Evolutionary conservation across 805 yeast genomes (phyloP), one percentile per base, ranked within the genome.

Genomic region (Cyberlindnera meyerae): DNA sequence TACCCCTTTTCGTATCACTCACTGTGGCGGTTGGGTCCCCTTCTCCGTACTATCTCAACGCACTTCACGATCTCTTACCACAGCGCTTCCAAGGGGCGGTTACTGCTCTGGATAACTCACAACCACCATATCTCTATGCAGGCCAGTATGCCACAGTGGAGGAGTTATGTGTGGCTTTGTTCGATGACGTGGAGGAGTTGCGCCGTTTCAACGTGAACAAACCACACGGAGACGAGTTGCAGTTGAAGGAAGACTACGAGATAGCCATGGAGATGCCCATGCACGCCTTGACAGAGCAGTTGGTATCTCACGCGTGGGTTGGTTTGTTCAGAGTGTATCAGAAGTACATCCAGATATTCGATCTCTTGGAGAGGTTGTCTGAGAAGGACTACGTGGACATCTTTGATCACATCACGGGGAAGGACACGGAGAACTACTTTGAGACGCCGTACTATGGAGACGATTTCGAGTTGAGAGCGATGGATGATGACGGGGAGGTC

Each of bases 361-460:
- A 45, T 3, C 34, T 49, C 5, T 12, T 52, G 13, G 43, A 43
- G 24, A 33, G 29, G 17, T 33, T 49, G 36, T 27, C 44, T 13
- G 39, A 40, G 15, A 37, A 35, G 27, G 55, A 52, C 27, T 49
- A 36, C 27, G 29, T 42, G 21, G 48, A 50, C 7, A 33, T 50
- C 4, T 43, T 39, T 36, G 48, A 48, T 16, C 33, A 43, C 24
- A 14, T 51, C 16, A 34, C 31, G 22, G 40, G 36, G 14, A 24
- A 29, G 14, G 40, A 24, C 25, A 27, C 36, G 8, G 24, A 33
- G 27, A 28, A 33, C 28, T 33, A 27, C 27, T 33, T 33, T 16
- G 11, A 13, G 24, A 13, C 12, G 2, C 25, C 31, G 4, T 31
- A 27, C 28, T 36, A 36, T 16, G 39, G 35, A 11, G 26, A 27